These are phyloP conservation scores for Sporothrix euskadiensis DNA, from an alignment of 2,329 filamentous ascomycete genomes.

Conservation along the genomic window DNA sequence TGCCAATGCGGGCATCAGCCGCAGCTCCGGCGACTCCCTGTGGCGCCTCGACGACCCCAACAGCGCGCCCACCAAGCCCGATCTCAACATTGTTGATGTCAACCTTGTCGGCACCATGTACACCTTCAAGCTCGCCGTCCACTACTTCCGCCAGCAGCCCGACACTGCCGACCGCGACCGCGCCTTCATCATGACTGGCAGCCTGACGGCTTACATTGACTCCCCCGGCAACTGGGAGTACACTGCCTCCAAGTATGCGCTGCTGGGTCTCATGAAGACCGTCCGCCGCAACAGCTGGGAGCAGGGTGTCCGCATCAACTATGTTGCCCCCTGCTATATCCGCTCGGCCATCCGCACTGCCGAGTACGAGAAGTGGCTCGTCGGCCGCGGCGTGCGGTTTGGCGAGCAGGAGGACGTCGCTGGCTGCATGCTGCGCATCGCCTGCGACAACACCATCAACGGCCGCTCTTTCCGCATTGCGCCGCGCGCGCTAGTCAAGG, in stretches of 20 bases:
- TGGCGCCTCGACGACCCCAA: slow-evolving; percentile 22
- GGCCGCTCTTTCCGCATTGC: slow-evolving; percentile 21
- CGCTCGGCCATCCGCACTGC: slow-evolving; percentile 20
- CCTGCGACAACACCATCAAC: slow-evolving; percentile 17
- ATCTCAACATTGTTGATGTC: slow-evolving; percentile 24
- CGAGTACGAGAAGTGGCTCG: slow-evolving; percentile 24
- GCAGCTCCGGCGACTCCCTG: slow-evolving; percentile 19
- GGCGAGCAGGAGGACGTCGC: slow-evolving; percentile 25
- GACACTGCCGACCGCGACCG: slow-evolving; percentile 9
- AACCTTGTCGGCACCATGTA: slow-evolving; percentile 17
- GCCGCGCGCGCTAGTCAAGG: neutral
- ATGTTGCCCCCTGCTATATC: slow-evolving; percentile 23
- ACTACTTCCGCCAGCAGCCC: slow-evolving; percentile 25
- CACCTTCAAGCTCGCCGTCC: slow-evolving; percentile 23
- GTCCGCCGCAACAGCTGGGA: slow-evolving; percentile 24
- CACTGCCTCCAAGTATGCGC: slow-evolving; percentile 19
- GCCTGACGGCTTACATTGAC: slow-evolving; percentile 14
- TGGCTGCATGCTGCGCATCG: slow-evolving; percentile 23
- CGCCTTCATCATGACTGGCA: slow-evolving; percentile 18
- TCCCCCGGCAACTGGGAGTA: slow-evolving; percentile 24
- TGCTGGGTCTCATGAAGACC: slow-evolving; percentile 20
- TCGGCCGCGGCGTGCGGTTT: slow-evolving; percentile 22
- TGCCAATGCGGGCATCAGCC: slow-evolving; percentile 23
- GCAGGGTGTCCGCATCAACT: slow-evolving; percentile 25
- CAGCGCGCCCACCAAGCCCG: slow-evolving; percentile 5